Base-by-base conservation (phyloP, 2,329 filamentous ascomycete species). In the Sporothrix globosa region DNA sequence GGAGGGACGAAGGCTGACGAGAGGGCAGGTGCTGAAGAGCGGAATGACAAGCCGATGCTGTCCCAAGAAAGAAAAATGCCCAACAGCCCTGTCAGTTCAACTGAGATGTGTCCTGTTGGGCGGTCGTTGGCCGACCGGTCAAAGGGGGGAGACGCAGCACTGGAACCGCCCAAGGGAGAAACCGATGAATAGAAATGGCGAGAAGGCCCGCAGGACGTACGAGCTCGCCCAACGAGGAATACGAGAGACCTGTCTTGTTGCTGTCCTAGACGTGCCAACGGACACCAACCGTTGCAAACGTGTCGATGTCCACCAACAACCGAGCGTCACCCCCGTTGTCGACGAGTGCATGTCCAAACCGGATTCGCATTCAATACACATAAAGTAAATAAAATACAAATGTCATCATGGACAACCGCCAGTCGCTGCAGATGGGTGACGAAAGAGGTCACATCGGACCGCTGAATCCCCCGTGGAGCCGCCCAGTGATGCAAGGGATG, bases 401-500 rank as follows among this genome's bases (percentile, higher is more conserved):
- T 34, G 56, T 60, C 56, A 44, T 60, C 4, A 4, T 44, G 9
- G 30, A 60, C 56, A 60, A 60, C 21, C 54, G 21, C 56, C 56
- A 19, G 41, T 60, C 56, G 14, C 34, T 60, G 34, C 10, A 44
- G 34, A 44, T 9, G 27, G 27, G 34, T 24, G 34, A 46, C n/a
- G 30, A 58, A 9, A 14, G 24, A 14, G 27, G 17, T 27, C 30
- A 6, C 53, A 27, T 1, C 24, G 17, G 17, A 34, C 24, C 27
- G 50, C 24, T 34, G 24, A 56, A 56, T 34, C 4, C 58, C 9
- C 19, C n/a, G 11, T 63, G 48, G 39, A 11, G 60, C 39, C 27
- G 27, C 27, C 27, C 27, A 30, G 27, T 30, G 27, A 63, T 63
- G 60, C 60, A 63, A 63, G 60, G 60, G 60, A 63, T 63, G 27